Conservation (phyloP, 805 yeast genomes). For the Metschnikowia picachoensis region DNA sequence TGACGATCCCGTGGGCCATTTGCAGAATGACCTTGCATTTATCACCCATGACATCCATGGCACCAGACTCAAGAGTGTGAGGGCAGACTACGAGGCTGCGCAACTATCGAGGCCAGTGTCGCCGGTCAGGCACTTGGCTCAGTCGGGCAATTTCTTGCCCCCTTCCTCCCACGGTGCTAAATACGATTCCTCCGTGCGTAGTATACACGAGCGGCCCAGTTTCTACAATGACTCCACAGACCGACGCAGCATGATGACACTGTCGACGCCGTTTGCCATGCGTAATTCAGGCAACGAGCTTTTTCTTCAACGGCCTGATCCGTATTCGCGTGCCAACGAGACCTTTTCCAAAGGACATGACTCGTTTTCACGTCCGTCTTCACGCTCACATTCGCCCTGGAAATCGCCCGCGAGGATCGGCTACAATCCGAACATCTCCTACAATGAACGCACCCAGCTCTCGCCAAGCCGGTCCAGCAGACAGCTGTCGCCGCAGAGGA, state of each 20-base stretch:
- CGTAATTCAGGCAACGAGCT: slow-evolving; percentile 13
- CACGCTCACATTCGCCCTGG: slow-evolving; percentile 16
- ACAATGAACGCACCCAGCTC: slow-evolving; percentile 17
- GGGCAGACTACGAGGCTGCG: slow-evolving; percentile 12
- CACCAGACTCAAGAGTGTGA: slow-evolving; percentile 19
- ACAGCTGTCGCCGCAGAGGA: slow-evolving; percentile 18
- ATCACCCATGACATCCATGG: slow-evolving; percentile 49
- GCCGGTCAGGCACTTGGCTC: slow-evolving; percentile 8
- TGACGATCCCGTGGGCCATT: slow-evolving; percentile 19
- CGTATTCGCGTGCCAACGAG: slow-evolving; percentile 10
- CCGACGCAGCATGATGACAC: slow-evolving; percentile 13
- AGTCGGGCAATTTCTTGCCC: slow-evolving; percentile 2
- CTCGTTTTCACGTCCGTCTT: slow-evolving; percentile 13
- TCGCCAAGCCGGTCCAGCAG: slow-evolving; percentile 16
- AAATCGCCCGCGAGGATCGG: slow-evolving; percentile 16
- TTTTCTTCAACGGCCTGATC: slow-evolving; percentile 9
- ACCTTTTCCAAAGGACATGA: slow-evolving; percentile 13
- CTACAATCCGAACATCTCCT: slow-evolving; percentile 14
- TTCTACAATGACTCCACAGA: slow-evolving; percentile 9
- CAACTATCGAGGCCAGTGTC: slow-evolving; percentile 11
- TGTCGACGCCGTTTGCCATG: slow-evolving; percentile 17
- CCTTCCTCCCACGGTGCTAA: slow-evolving; percentile 2
- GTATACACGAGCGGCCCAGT: slow-evolving; percentile 4
- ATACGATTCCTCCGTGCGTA: slow-evolving; percentile 5
- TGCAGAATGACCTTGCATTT: slow-evolving; percentile 36